These are phyloP conservation scores for Musa troglodytarum DNA, from an alignment of 176 grass and related monocot species.

Conservation along the genomic window DNA sequence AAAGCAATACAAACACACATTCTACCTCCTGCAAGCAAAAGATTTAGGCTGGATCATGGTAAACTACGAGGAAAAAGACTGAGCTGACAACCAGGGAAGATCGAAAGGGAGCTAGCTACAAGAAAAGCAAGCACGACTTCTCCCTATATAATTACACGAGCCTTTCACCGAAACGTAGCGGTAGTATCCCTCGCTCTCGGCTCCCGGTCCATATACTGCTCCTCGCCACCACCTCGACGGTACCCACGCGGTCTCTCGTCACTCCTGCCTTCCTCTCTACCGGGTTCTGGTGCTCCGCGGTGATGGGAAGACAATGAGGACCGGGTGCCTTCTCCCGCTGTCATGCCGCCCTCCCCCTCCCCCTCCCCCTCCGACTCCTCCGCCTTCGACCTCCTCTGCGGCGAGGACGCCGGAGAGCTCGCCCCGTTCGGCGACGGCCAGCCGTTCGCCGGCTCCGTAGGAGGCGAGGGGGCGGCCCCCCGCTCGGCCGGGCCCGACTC, in stretches of 20 bases:
- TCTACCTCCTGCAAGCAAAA: too few species aligned
- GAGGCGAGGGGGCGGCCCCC: slow-evolving; percentile 30
- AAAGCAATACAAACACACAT: too few species aligned
- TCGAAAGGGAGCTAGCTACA: too few species aligned
- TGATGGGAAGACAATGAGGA: slow-evolving; percentile 2
- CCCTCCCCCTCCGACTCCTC: background rate
- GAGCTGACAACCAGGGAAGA: too few species aligned
- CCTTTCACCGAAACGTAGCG: too few species aligned
- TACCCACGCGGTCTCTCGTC: background rate
- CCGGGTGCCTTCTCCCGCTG: background rate
- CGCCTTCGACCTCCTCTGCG: slow-evolving; percentile 8
- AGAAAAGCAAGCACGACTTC: too few species aligned
- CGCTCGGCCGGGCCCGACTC: slow-evolving; percentile 44
- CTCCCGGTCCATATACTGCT: too few species aligned
- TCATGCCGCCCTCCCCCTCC: background rate
- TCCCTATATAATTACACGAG: too few species aligned
- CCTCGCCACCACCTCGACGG: too few species aligned
- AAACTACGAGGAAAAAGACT: too few species aligned
- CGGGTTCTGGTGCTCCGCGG: slow-evolving; percentile 1
- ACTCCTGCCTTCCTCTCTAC: background rate
- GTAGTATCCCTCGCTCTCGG: too few species aligned
- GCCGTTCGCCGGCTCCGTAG: background rate
- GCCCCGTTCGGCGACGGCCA: background rate
- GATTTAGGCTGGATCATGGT: too few species aligned
- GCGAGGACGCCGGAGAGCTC: slow-evolving; percentile 8